These are phyloP conservation scores for Mycena amicta DNA, from an alignment of 768 basidiomycete genomes.

Conservation along the genomic window DNA sequence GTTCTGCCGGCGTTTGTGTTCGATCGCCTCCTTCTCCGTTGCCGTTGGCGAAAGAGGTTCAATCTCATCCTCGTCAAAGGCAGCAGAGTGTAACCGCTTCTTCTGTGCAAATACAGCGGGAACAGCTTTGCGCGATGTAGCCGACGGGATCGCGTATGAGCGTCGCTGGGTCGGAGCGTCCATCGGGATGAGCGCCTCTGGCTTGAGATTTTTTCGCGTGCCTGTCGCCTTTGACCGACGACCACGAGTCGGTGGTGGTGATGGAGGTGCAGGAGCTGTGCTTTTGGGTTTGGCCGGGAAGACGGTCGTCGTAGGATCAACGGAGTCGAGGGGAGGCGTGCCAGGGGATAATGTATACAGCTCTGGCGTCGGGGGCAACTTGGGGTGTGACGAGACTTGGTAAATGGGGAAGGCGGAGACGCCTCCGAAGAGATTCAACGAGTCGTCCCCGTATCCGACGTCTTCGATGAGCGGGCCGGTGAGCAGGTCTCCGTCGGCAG, in stretches of 20 bases:
- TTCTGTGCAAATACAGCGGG: conserved; percentile 34
- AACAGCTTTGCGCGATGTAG: conserved; percentile 23
- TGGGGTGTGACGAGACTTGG: conserved; percentile 7
- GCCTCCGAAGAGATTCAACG: conserved; percentile 18
- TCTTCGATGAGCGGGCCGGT: conserved; percentile 20
- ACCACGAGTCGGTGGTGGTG: neutral
- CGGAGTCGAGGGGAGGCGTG: conserved; percentile 10
- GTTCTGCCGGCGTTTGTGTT: conserved; percentile 67
- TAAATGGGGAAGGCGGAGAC: conserved; percentile 9
- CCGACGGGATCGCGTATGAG: conserved; percentile 18
- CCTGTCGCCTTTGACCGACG: conserved; percentile 33
- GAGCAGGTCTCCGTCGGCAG: conserved; percentile 15
- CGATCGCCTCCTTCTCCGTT: conserved; percentile 58
- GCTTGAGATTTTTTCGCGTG: conserved; percentile 58
- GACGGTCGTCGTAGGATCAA: conserved; percentile 17
- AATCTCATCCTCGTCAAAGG: conserved; percentile 31
- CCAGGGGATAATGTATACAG: conserved; percentile 19
- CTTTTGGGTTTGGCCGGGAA: conserved; percentile 11
- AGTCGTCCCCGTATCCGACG: conserved; percentile 9
- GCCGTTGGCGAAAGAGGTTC: conserved; percentile 25
- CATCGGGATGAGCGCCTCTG: conserved; percentile 41
- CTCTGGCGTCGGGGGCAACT: conserved; percentile 6
- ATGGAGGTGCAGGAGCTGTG: neutral
- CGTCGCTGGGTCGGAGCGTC: conserved; percentile 28
- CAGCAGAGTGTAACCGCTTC: conserved; percentile 45